A percentile compares a stretch with the other conserved stretches of the same genome.
Evolutionary conservation across 768 basidiomycete species (phyloP).

Genomic region (Rhizopogon vinicolor): DNA sequence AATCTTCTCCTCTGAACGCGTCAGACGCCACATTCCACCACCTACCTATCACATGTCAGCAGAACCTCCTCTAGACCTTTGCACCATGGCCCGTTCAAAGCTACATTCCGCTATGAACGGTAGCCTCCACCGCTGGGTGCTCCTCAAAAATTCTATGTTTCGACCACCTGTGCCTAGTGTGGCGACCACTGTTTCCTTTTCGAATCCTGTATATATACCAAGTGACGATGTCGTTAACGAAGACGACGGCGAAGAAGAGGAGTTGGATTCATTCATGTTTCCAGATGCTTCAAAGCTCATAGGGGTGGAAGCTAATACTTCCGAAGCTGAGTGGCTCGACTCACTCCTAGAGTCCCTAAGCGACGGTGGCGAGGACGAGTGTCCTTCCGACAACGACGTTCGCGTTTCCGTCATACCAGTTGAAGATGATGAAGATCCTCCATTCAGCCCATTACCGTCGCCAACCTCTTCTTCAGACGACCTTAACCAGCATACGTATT

Average conservation of each 20-base stretch:
- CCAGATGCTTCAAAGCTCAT: slow-evolving; percentile 66
- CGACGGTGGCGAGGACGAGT: slow-evolving; percentile 68
- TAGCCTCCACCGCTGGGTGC: slow-evolving; percentile 82
- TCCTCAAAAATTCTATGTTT: slow-evolving; percentile 80
- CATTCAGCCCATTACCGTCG: slow-evolving; percentile 59
- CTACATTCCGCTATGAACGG: slow-evolving; percentile 57
- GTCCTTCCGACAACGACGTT: slow-evolving; percentile 38
- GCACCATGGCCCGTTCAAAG: slow-evolving; percentile 67
- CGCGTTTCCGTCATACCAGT: slow-evolving; percentile 42
- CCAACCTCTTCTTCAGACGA: slow-evolving; percentile 80
- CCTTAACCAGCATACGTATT: slow-evolving; percentile 50
- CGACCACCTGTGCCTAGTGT: slow-evolving; percentile 35
- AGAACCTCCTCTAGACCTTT: slow-evolving; percentile 43
- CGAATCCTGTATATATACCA: slow-evolving; percentile 29
- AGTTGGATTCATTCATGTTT: slow-evolving; percentile 73
- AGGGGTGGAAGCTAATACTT: slow-evolving; percentile 34
- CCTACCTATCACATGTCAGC: slow-evolving; percentile 39
- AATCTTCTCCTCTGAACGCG: slow-evolving; percentile 8
- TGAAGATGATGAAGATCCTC: slow-evolving; percentile 57
- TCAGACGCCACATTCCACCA: slow-evolving; percentile 13
- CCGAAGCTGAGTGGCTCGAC: slow-evolving; percentile 81
- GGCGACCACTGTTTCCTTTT: slow-evolving; percentile 22
- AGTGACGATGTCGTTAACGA: slow-evolving; percentile 44
- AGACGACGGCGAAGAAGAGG: slow-evolving; percentile 36
- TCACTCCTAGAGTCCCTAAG: slow-evolving; percentile 71